Evolutionary conservation across 768 basidiomycete species (phyloP).

Genomic region (Sarcodon aspratus): DNA sequence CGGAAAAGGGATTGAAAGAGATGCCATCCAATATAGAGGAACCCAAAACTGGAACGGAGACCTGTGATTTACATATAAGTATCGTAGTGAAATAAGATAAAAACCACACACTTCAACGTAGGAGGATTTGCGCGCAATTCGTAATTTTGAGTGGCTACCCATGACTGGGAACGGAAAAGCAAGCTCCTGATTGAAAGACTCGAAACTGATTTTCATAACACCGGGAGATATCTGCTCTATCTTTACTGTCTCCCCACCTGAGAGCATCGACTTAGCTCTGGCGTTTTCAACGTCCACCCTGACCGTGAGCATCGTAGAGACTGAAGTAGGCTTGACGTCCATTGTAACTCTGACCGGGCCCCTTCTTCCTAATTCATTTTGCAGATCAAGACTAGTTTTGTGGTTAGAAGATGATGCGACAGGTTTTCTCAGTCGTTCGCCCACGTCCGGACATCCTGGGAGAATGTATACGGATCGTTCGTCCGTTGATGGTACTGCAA

Average conservation of each 20-base stretch:
- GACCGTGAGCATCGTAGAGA: constrained; percentile 2
- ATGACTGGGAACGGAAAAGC: constrained; percentile 34
- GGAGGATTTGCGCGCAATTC: constrained; percentile 42
- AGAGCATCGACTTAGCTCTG: background rate
- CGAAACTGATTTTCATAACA: constrained; percentile 20
- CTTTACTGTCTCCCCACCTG: constrained; percentile 4
- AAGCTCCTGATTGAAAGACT: constrained; percentile 15
- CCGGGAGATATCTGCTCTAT: constrained; percentile 19
- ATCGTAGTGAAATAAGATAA: background rate
- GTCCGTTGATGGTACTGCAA: constrained; percentile 10
- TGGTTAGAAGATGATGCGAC: too few relatives aligned
- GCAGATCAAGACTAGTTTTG: too few relatives aligned
- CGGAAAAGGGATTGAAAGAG: constrained; percentile 17
- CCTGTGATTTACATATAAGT: constrained; percentile 18
- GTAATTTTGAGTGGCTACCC: constrained; percentile 22
- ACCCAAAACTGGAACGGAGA: constrained; percentile 10
- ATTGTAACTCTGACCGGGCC: too few relatives aligned
- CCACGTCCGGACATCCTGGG: constrained; percentile 7
- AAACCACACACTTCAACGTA: constrained; percentile 27
- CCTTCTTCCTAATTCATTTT: too few relatives aligned
- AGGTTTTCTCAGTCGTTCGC: background rate
- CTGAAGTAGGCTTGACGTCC: too few relatives aligned
- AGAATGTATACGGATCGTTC: constrained; percentile 10
- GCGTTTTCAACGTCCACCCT: constrained; percentile 4
- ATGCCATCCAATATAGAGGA: constrained; percentile 9